These are phyloP conservation scores for Triticum aestivum DNA, from an alignment of 176 grass and related monocot genomes.

Conservation along the genomic window IWGSC_CS_RefSeq_v2.1 NC_057803.1:683932130-683932629, in stretches of 20 bases:
- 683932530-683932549: not conserved
- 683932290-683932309: too few relatives aligned
- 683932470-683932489: constrained; percentile 14
- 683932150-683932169: too few relatives aligned
- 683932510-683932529: not conserved
- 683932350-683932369: constrained; percentile 10
- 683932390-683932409: constrained; percentile 29
- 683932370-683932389: not conserved
- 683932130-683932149: too few relatives aligned
- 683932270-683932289: too few relatives aligned
- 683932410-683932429: constrained; percentile 13
- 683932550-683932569: not conserved
- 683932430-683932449: not conserved
- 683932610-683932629: not conserved
- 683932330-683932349: too few relatives aligned
- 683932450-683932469: not conserved
- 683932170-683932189: too few relatives aligned
- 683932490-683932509: constrained; percentile 20
- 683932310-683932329: too few relatives aligned
- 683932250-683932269: too few relatives aligned
- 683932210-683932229: too few relatives aligned
- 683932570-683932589: constrained; percentile 38
- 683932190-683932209: too few relatives aligned
- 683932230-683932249: too few relatives aligned
- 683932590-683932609: not conserved